phyloP scores from a whole-genome alignment of 768 basidiomycete genomes.

The Hypholoma sublateritium region DNA sequence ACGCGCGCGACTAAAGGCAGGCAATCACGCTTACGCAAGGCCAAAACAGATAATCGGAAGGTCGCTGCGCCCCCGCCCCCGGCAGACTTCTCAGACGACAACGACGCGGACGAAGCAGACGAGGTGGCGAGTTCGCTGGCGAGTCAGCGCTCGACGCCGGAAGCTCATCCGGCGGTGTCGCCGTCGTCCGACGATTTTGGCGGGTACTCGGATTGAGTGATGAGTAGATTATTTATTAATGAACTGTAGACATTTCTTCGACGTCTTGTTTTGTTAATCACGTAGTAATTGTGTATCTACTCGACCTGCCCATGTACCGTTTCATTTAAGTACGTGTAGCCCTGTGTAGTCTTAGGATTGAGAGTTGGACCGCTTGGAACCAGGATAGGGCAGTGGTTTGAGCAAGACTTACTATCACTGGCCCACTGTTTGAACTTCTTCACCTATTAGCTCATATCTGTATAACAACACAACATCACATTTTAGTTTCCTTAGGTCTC shows the following conservation, averaged over 20 bases:
- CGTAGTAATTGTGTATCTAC: constrained; percentile 4
- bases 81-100: constrained; percentile 2
- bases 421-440: too few relatives aligned
- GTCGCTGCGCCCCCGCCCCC: background rate
- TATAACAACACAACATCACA: too few relatives aligned
- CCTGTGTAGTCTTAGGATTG: too few relatives aligned
- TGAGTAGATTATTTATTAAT: background rate
- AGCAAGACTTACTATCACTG: too few relatives aligned
- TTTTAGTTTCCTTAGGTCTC: too few relatives aligned
- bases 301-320: background rate
- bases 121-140: constrained; percentile 20
- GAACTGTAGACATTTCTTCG: background rate
- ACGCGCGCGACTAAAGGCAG: constrained; percentile 13
- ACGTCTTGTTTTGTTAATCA: constrained; percentile 1
- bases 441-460: too few relatives aligned
- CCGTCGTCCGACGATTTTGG: constrained; percentile 25
- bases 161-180: background rate
- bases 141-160: constrained; percentile 7
- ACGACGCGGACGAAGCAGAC: constrained; percentile 15
- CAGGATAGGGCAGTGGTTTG: too few relatives aligned
- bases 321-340: background rate
- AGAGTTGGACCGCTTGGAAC: too few relatives aligned
- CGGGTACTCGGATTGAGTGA: constrained; percentile 19
- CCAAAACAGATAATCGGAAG: constrained; percentile 2
- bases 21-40: background rate